Percentiles rank a stretch among this genome's conserved stretches.
phyloP scores from a whole-genome alignment of 345 rosid species.

The Hibiscus tridactylites region DNA sequence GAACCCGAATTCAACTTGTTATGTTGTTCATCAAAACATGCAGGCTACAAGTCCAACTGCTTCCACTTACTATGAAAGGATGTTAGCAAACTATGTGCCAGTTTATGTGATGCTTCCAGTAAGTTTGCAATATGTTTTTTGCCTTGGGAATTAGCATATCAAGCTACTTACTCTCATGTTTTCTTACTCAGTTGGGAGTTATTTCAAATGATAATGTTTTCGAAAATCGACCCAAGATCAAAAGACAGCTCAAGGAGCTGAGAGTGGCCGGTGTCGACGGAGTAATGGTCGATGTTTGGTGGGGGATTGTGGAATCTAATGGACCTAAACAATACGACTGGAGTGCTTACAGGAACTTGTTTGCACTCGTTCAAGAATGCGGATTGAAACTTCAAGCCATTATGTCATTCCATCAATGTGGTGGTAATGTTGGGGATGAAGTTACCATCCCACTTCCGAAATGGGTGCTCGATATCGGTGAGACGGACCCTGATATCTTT shows the following conservation, averaged over 20 bases:
- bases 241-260: conserved; percentile 53
- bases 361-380: conserved; percentile 36
- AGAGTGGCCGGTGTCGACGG: conserved; percentile 66
- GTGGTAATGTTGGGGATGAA: conserved; percentile 77
- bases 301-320: conserved; percentile 67
- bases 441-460: conserved; percentile 66
- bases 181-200: conserved; percentile 44
- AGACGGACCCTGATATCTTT: conserved; percentile 53
- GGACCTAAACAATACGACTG: conserved; percentile 60
- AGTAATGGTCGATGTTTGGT: conserved; percentile 81
- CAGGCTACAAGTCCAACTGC: conserved; percentile 26
- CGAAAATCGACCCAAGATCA: conserved; percentile 26
- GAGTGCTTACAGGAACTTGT: conserved; percentile 67
- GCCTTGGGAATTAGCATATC: neutral
- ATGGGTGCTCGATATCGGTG: conserved; percentile 58
- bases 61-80: conserved; percentile 26
- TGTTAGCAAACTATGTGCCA: conserved; percentile 67
- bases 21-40: conserved; percentile 13
- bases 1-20: too few species aligned
- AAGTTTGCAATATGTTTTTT: conserved; percentile 18
- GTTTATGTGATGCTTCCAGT: conserved; percentile 85
- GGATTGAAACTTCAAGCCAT: conserved; percentile 64
- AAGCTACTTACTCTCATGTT: neutral
- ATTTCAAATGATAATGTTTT: conserved; percentile 49
- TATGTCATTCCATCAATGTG: conserved; percentile 87